Evolutionary conservation across 208 protist genomes (phyloP).

Genomic region (Endotrypanum monterogeii): DNA sequence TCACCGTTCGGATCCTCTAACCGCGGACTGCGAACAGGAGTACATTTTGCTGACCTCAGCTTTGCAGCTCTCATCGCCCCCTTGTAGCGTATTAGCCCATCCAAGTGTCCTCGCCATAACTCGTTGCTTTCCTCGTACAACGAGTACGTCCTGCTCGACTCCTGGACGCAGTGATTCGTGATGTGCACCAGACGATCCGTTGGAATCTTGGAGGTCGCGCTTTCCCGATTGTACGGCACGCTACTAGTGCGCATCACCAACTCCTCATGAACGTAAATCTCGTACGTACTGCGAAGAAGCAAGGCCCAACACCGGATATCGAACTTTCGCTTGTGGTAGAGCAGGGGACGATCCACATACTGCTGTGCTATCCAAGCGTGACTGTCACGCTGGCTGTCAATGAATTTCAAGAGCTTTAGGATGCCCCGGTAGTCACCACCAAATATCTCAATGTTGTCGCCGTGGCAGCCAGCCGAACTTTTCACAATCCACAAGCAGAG

Average conservation of each 20-base stretch:
- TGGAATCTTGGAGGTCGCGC: constrained; percentile 46
- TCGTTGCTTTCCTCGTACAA: constrained; percentile 79
- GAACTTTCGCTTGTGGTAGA: constrained; percentile 89
- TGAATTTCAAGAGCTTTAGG: constrained; percentile 46
- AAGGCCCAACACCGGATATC: constrained; percentile 90
- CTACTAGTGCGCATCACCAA: constrained; percentile 88
- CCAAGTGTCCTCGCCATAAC: constrained; percentile 78
- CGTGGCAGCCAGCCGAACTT: constrained; percentile 77
- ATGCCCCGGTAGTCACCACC: constrained; percentile 45
- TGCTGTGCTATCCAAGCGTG: constrained; percentile 78
- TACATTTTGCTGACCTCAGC: constrained; percentile 21
- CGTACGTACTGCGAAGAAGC: constrained; percentile 49
- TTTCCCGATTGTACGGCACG: constrained; percentile 50
- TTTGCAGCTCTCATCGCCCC: constrained; percentile 26
- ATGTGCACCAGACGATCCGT: constrained; percentile 62
- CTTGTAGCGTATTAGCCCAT: constrained; percentile 80
- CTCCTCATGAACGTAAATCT: constrained; percentile 74
- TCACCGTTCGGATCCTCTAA: constrained; percentile 17
- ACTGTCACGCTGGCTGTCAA: constrained; percentile 24
- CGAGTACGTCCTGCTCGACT: constrained; percentile 51
- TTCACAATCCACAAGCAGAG: constrained; percentile 74
- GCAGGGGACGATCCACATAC: constrained; percentile 86
- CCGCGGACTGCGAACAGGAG: constrained; percentile 19
- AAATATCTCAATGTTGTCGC: constrained; percentile 82
- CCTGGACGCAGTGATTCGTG: constrained; percentile 93